Percentiles rank a stretch among this genome's conserved stretches.
Conservation (phyloP, 805 yeast species). For the Pichia occidentalis region DNA sequence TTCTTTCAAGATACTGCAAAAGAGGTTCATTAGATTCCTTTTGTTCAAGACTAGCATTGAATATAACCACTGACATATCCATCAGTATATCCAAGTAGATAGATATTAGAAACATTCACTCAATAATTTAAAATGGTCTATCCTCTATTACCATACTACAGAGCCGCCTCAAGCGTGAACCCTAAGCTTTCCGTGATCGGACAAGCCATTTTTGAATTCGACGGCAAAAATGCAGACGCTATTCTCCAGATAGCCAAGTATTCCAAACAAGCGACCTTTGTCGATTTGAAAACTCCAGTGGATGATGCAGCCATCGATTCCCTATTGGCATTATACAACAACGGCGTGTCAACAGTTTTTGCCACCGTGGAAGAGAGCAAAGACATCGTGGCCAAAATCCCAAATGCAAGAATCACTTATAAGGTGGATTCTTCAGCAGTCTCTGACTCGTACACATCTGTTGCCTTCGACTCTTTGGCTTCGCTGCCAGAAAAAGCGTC, state of each 20-base stretch:
- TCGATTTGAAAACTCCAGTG: slow-evolving; percentile 20
- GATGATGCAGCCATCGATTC: slow-evolving; percentile 19
- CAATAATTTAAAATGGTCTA: slow-evolving; percentile 23
- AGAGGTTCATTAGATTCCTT: too few relatives aligned
- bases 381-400: slow-evolving; percentile 24
- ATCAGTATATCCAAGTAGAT: too few relatives aligned
- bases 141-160: slow-evolving; percentile 29
- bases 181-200: slow-evolving; percentile 23
- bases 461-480: slow-evolving; percentile 9
- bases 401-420: too few relatives aligned
- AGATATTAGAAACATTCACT: too few relatives aligned
- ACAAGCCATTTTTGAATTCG: slow-evolving; percentile 23
- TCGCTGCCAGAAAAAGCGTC: background rate
- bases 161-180: slow-evolving; percentile 13
- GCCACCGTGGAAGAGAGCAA: slow-evolving; percentile 17
- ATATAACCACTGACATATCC: too few relatives aligned
- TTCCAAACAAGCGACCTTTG: slow-evolving; percentile 13
- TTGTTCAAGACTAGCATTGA: too few relatives aligned
- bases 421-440: too few relatives aligned
- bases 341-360: slow-evolving; percentile 26
- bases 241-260: slow-evolving; percentile 14
- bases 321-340: slow-evolving; percentile 24
- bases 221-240: slow-evolving; percentile 14
- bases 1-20: too few relatives aligned
- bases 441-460: slow-evolving; percentile 18